These are phyloP conservation scores for Pouteria campechiana DNA, from an alignment of 179 eudicot species.

Conservation along the genomic window DNA sequence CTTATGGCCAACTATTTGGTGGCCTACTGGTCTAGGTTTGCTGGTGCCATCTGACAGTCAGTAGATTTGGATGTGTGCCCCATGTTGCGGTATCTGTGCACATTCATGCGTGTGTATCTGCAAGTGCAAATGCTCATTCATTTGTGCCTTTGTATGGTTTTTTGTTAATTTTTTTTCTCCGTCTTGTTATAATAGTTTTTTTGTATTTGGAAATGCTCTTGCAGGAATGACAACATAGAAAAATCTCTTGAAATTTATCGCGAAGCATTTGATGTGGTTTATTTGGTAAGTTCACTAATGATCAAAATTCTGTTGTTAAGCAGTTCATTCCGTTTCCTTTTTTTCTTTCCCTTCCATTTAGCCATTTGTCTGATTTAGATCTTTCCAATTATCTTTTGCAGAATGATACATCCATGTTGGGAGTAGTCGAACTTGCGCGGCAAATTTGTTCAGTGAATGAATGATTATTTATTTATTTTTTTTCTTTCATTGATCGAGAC, in stretches of 20 bases:
- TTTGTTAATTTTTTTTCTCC: not conserved
- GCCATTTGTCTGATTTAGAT: not conserved
- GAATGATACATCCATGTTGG: slow-evolving; percentile 76
- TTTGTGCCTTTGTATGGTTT: not conserved
- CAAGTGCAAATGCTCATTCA: no score
- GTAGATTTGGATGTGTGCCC: no score
- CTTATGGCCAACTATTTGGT: no score
- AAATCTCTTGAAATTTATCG: slow-evolving; percentile 63
- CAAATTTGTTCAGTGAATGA: slow-evolving; percentile 46
- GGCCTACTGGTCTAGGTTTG: no score
- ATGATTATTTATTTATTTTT: no score
- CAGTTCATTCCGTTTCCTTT: not conserved
- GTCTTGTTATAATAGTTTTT: not conserved
- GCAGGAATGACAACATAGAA: slow-evolving; percentile 67
- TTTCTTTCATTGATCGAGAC: no score
- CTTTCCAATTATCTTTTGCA: slow-evolving; percentile 13
- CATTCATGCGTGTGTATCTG: no score
- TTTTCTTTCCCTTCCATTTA: not conserved
- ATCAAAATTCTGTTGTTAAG: not conserved
- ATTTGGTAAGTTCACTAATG: slow-evolving; percentile 39
- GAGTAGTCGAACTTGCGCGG: slow-evolving; percentile 56
- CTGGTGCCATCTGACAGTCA: no score
- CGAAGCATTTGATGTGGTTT: slow-evolving; percentile 66
- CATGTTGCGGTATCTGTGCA: no score
- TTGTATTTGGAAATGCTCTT: slow-evolving; percentile 5